Percentiles rank a stretch among this genome's conserved stretches.
Evolutionary conservation across 2,329 filamentous ascomycete genomes (phyloP).

Genomic region (Alternaria triticina): DNA sequence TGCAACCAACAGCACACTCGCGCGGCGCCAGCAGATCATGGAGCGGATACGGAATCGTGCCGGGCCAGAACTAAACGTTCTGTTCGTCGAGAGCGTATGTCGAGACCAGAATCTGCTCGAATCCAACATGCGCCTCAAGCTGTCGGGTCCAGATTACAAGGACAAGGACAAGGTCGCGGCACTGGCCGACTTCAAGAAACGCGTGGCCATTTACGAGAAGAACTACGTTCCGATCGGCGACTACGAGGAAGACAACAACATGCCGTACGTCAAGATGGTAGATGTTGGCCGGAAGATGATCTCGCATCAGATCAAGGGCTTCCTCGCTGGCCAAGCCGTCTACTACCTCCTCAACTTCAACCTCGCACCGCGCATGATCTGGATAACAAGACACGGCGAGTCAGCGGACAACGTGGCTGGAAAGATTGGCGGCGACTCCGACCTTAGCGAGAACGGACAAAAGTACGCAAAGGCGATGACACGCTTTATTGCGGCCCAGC

Average conservation of each 20-base stretch:
- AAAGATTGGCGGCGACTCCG: conserved; percentile 89
- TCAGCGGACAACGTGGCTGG: conserved; percentile 85
- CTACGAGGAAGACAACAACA: conserved; percentile 86
- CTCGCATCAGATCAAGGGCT: conserved; percentile 87
- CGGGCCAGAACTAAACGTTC: conserved; percentile 82
- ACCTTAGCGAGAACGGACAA: conserved; percentile 79
- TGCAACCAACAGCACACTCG: conserved; percentile 93
- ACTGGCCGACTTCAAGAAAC: conserved; percentile 87
- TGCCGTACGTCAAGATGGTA: conserved; percentile 98
- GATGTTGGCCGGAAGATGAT: conserved; percentile 96
- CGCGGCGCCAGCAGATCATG: conserved; percentile 82
- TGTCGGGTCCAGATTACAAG: conserved; percentile 94
- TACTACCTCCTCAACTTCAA: conserved; percentile 98
- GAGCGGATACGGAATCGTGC: conserved; percentile 82
- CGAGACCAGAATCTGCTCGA: conserved; percentile 83
- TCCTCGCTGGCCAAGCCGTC: conserved; percentile 88
- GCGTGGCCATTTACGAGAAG: conserved; percentile 91
- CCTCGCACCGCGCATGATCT: conserved; percentile 91
- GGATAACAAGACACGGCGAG: conserved; percentile 96
- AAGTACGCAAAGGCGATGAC: conserved; percentile 81
- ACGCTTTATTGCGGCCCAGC: conserved; percentile 81
- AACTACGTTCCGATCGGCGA: conserved; percentile 90
- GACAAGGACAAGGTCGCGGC: conserved; percentile 88
- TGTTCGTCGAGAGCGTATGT: conserved; percentile 96
- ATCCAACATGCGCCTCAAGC: conserved; percentile 95